Base-by-base conservation (phyloP, 2,329 filamentous ascomycete species). In the Cytospora mali region DNA sequence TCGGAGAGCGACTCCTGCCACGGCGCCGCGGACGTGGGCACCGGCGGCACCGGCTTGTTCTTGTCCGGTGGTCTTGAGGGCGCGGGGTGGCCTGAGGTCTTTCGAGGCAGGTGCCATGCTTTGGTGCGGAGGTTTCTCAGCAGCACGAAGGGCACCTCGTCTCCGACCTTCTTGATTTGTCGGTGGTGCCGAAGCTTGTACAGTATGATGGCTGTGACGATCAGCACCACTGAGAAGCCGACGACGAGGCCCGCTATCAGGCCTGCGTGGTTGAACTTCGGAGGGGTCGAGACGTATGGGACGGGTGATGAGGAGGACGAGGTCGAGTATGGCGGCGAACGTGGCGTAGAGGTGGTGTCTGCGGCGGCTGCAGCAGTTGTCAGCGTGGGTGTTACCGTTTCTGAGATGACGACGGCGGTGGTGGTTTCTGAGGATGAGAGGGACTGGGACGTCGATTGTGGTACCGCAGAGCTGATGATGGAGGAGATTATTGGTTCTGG, bases 121-220 rank as follows among this genome's bases (percentile, higher is more conserved):
- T 18, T 50, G 3, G 25, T 14, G 21, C 35, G 28, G 10, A 39
- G 21, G 7, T 39, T 31, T 6, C 28, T 46, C 5, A n/a, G 11
- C 6, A 42, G 55, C 31, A 52, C 48, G 25, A 42, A 25, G 14
- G 55, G 58, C 27, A 58, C 59, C 13, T 58, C 55, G 27, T 62
- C 42, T 18, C 51, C 23, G 1, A 21, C 13, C 9, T 46, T 16
- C 16, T 23, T 58, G 6, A 33, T 48, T 21, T 35, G 46, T 6
- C 59, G 46, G 31, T 35, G 23, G 42, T 59, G 59, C 59, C 62
- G 59, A 21, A 64, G 50, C n/a, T 51, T 35, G 50, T 16, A 52
- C 27, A 62, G 53, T 3, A 55, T 33, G 21, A 55, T 35, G 2
- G 31, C 60, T 27, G 58, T 55, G 39, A 58, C 46, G 23, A 54